These are phyloP conservation scores for Cyclanthera cordifolia DNA, from an alignment of 306 rosid species.

Conservation along the genomic window DNA sequence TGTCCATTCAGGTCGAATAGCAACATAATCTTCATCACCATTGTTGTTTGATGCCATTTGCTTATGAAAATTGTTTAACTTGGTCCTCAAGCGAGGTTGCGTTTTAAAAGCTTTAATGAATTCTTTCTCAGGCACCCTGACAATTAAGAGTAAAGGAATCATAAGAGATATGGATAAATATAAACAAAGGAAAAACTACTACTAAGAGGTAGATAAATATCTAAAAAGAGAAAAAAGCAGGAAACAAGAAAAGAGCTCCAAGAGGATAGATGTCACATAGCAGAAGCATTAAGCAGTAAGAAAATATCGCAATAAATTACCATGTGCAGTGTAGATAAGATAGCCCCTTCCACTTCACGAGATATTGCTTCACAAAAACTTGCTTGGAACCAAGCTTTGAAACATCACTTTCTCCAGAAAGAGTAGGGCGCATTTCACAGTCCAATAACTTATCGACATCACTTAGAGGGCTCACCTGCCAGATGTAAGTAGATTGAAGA, in stretches of 20 bases:
- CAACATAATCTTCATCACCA: conserved; percentile 82
- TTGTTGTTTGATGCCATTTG: conserved; percentile 57
- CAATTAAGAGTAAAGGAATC: conserved; percentile 9
- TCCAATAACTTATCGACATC: conserved; percentile 89
- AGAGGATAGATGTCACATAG: not conserved
- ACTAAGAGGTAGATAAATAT: no score
- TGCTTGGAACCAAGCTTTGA: conserved; percentile 68
- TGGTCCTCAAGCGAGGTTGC: conserved; percentile 72
- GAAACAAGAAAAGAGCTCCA: no score
- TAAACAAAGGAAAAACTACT: not conserved
- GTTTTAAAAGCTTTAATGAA: conserved; percentile 84
- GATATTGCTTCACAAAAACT: conserved; percentile 87
- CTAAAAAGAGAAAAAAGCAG: no score
- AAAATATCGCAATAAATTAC: conserved; percentile 28
- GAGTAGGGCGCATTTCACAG: conserved; percentile 90
- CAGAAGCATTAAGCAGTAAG: not conserved
- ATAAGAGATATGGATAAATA: not conserved
- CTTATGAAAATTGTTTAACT: conserved; percentile 72
- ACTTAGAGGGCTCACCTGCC: conserved; percentile 90
- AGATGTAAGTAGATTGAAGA: not conserved
- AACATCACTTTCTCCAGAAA: conserved; percentile 57
- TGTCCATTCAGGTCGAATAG: conserved; percentile 97
- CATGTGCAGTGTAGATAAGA: conserved; percentile 88
- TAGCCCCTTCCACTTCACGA: conserved; percentile 92
- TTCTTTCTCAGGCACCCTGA: conserved; percentile 93